Evolutionary conservation across 192 early-diverging fungal species (phyloP).

Genomic region (Bifiguratus adelaidae): DNA sequence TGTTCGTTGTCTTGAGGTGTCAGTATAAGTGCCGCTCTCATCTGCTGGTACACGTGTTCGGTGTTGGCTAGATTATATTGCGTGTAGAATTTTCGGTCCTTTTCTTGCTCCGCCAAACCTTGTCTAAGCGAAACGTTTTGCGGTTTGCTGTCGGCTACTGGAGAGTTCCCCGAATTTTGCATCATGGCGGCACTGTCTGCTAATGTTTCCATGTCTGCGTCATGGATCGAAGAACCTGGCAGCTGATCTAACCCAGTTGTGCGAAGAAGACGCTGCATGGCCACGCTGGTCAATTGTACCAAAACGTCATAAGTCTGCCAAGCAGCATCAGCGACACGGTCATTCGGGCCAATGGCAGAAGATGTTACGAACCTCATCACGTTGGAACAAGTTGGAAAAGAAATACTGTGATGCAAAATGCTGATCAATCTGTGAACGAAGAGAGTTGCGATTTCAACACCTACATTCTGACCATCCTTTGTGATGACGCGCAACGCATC

Average conservation of each 20-base stretch:
- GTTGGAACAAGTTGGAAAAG: conserved; percentile 76
- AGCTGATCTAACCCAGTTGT: conserved; percentile 29
- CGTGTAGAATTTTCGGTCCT: not conserved
- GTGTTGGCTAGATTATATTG: no score
- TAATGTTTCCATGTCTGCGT: conserved; percentile 41
- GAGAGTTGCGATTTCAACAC: conserved; percentile 2
- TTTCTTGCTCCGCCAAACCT: not conserved
- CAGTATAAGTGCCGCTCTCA: not conserved
- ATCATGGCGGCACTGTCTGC: conserved; percentile 11
- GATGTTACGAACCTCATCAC: conserved; percentile 49
- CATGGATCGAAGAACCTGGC: not conserved
- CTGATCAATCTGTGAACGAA: no score
- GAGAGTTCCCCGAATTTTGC: not conserved
- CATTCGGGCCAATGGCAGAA: not conserved
- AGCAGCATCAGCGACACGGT: not conserved
- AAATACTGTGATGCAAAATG: no score
- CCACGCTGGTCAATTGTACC: conserved; percentile 63
- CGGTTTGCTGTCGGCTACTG: not conserved
- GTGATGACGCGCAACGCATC: conserved; percentile 82
- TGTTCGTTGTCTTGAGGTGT: not conserved
- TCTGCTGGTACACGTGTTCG: no score
- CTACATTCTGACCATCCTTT: conserved; percentile 71
- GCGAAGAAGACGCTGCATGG: conserved; percentile 71
- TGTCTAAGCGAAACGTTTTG: conserved; percentile 37
- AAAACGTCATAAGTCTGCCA: conserved; percentile 60